Conservation (phyloP, 225 moss, liverwort and hornwort genomes). For the Neckera pumila region DNA sequence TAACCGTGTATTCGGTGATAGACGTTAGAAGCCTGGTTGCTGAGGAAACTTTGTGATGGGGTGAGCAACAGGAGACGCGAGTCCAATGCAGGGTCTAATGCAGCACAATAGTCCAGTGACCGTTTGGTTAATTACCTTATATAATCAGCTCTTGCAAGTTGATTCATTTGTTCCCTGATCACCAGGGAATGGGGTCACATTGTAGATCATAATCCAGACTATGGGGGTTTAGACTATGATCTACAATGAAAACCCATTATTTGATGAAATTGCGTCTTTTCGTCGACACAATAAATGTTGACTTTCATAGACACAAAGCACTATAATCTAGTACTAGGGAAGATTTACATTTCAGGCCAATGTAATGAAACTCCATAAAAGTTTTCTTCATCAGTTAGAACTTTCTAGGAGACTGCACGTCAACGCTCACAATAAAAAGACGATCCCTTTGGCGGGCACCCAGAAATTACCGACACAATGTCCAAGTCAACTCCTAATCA, state of each 20-base stretch:
- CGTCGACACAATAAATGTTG: background rate
- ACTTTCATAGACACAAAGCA: background rate
- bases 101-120: background rate
- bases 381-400: background rate
- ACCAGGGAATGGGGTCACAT: background rate
- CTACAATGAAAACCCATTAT: background rate
- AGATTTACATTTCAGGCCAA: background rate
- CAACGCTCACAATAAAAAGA: background rate
- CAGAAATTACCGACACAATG: background rate
- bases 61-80: background rate
- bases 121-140: background rate
- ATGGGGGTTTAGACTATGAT: background rate
- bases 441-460: background rate
- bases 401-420: background rate
- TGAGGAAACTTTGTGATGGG: too few species aligned
- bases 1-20: background rate
- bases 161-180: too few species aligned
- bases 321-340: background rate
- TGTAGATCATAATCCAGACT: background rate
- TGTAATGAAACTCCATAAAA: background rate
- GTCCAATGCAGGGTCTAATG: background rate
- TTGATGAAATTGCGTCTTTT: background rate
- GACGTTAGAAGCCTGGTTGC: too few species aligned
- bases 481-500: background rate
- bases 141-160: background rate